Evolutionary conservation across 805 yeast genomes (phyloP), one percentile per base, ranked within the genome.

Genomic region (Scheffersomyces stipitis): DNA sequence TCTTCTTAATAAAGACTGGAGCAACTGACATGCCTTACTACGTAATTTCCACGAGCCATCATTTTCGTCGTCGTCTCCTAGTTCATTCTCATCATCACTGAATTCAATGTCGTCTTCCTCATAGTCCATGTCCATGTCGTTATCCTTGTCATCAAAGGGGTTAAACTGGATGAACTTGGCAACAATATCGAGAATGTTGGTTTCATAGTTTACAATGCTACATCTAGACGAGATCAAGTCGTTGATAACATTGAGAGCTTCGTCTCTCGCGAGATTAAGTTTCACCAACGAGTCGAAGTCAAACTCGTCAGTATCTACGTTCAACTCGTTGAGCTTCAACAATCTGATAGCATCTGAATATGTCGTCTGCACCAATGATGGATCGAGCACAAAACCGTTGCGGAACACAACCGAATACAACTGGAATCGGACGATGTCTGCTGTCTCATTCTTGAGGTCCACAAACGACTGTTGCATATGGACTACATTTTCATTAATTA

Each of bases 11-110:
- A 75, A 38, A 0, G 69, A 50, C 13, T 67, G 55, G 5, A 74
- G 49, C 23, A 80, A 49, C 20, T 59, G 61, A 5, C 76, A 66
- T 0, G 86, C 60, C 36, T 71, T 73, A 28, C 76, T 63, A 41
- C 93, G 64, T 14, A 85, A 58, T 44, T 76, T 81, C 84, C 90
- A 81, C 1, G 83, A 72, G 6, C 66, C 60, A 6, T 66, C 71
- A 36, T 68, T 69, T 36, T 58, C 58, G 29, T 64, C 67, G 35
- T 66, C 68, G 36, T 75, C 83, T 14, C 52, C 56, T 16, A 61
- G 65, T 22, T 64, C 65, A 18, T 69, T 76, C 8, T 75, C 81
- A n/a, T 65, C 74, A n/a, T 71, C 75, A 18, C 58, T 52, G 39
- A 58, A 57, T 18, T 34, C 43, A 10, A 42, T 40, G n/a, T 44